A percentile compares a stretch with the other conserved stretches of the same genome.
Conservation (phyloP, 805 yeast genomes). For the Ogataea neopini region DNA sequence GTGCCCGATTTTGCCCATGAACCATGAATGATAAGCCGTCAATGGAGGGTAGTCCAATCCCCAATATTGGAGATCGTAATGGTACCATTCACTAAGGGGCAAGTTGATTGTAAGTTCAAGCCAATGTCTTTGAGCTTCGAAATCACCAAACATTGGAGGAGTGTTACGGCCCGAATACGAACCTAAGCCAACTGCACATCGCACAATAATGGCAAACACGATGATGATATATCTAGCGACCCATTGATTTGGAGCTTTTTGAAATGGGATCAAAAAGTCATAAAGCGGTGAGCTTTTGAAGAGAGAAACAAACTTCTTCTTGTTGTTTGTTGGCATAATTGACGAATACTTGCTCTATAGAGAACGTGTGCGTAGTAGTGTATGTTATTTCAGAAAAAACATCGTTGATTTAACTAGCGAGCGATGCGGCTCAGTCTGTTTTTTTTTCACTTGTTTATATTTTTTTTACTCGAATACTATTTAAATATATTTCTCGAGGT, state of each 20-base stretch:
- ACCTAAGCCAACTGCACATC: conserved; percentile 88
- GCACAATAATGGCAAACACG: conserved; percentile 68
- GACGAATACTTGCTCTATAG: too few species aligned
- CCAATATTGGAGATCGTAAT: conserved; percentile 89
- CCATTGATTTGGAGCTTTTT: conserved; percentile 87
- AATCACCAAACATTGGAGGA: conserved; percentile 90
- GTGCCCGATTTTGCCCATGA: conserved; percentile 72
- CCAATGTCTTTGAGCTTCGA: conserved; percentile 99
- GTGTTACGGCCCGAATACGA: conserved; percentile 71
- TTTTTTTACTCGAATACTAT: not conserved
- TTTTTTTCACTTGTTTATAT: not conserved
- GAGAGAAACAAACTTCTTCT: conserved; percentile 32
- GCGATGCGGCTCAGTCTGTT: not conserved
- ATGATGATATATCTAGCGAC: conserved; percentile 77
- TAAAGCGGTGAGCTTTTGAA: conserved; percentile 62
- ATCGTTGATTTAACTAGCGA: too few species aligned
- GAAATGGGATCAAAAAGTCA: conserved; percentile 76
- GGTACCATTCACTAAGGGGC: conserved; percentile 82
- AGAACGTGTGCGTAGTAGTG: too few species aligned
- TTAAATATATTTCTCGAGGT: conserved; percentile 28
- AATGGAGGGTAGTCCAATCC: conserved; percentile 97
- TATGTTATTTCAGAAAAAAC: too few species aligned
- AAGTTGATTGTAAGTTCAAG: conserved; percentile 82
- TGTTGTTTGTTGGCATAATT: not conserved
- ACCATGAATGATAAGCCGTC: conserved; percentile 89